These are phyloP conservation scores for Wallacemonas sp. DNA, from an alignment of 208 protist species.

Conservation along the genomic window DNA sequence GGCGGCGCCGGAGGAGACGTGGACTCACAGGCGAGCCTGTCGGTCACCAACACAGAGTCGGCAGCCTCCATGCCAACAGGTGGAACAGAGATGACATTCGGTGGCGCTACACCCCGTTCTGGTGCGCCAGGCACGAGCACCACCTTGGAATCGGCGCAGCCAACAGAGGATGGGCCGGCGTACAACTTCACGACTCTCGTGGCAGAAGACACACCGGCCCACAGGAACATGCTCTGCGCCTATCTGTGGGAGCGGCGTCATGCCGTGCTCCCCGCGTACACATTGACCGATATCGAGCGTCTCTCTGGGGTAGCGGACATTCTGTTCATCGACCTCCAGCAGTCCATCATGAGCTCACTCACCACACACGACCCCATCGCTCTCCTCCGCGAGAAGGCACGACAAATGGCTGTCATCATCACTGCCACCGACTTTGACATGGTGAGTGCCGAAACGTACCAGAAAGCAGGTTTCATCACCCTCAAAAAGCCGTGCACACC, in stretches of 20 bases:
- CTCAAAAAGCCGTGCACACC: constrained; percentile 85
- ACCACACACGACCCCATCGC: constrained; percentile 56
- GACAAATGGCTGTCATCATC: constrained; percentile 82
- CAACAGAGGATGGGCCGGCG: constrained; percentile 21
- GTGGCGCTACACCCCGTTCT: not conserved
- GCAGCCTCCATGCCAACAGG: constrained; percentile 7
- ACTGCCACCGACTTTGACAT: constrained; percentile 63
- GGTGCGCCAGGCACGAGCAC: not conserved
- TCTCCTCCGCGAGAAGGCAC: constrained; percentile 72
- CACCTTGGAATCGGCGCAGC: not conserved
- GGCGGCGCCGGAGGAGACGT: too few relatives aligned
- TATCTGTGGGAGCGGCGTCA: constrained; percentile 89
- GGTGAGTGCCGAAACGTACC: constrained; percentile 60
- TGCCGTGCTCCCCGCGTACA: constrained; percentile 81
- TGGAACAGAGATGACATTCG: constrained; percentile 13
- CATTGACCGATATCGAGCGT: constrained; percentile 65
- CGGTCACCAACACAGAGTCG: constrained; percentile 4
- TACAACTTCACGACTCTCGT: constrained; percentile 86
- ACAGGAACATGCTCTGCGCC: constrained; percentile 86
- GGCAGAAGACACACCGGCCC: constrained; percentile 76
- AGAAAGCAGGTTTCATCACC: constrained; percentile 79
- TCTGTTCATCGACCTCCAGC: constrained; percentile 82
- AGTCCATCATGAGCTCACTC: constrained; percentile 61
- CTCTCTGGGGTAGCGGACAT: constrained; percentile 80
- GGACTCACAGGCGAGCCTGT: constrained; percentile 20